These are phyloP conservation scores for Macaranga tanarius DNA, from an alignment of 441 rosid genomes.

Conservation along the genomic window DNA sequence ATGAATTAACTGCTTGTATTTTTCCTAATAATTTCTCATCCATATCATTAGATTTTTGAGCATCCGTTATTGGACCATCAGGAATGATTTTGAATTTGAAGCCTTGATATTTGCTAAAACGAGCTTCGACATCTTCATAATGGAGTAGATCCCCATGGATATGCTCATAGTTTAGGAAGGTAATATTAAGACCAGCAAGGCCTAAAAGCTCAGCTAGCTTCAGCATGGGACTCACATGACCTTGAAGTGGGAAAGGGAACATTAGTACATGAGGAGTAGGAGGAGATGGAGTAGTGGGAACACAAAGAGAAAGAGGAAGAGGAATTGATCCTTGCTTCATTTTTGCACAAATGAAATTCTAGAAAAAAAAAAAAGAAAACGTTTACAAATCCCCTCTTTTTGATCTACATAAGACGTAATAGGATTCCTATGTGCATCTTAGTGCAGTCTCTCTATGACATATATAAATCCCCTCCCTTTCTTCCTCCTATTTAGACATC, in stretches of 20 bases:
- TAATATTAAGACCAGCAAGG: conserved; percentile 31
- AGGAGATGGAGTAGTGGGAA: no score
- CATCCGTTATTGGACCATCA: conserved; percentile 6
- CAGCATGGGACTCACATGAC: conserved; percentile 50
- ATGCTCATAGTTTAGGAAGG: conserved; percentile 41
- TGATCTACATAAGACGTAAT: no score
- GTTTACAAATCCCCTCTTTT: no score
- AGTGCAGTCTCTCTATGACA: no score
- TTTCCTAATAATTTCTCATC: background rate
- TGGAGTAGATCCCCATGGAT: conserved; percentile 27
- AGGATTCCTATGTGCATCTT: no score
- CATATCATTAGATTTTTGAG: background rate
- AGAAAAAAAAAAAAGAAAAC: no score
- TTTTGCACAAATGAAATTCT: no score
- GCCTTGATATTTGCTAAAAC: conserved; percentile 22
- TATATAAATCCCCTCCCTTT: no score
- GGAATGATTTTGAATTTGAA: conserved; percentile 26
- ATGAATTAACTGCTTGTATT: background rate
- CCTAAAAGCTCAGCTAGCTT: conserved; percentile 47
- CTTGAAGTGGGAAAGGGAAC: conserved; percentile 44
- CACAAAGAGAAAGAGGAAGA: no score
- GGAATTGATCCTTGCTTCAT: no score
- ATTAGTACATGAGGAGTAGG: no score
- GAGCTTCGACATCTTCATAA: conserved; percentile 20
- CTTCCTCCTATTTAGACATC: no score